Percentiles rank a stretch among this genome's conserved stretches.
Conservation (phyloP, 371 early-diverging fungal species). For the Capniomyces stellatus region DNA sequence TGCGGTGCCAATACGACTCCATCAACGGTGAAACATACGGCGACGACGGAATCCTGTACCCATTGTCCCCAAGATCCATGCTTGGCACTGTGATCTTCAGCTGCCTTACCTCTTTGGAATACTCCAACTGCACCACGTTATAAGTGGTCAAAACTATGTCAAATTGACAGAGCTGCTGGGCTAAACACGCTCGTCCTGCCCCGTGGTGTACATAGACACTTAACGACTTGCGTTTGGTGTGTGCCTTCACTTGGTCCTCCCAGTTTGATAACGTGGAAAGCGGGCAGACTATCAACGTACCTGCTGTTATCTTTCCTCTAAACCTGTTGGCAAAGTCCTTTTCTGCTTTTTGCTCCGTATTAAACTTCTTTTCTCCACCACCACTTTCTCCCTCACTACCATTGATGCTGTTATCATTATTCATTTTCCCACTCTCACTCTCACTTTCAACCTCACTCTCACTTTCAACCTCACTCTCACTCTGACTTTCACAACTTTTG, state of each 20-base stretch:
- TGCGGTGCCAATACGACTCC: slow-evolving; percentile 20
- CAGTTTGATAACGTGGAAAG: slow-evolving; percentile 34
- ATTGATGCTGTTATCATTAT: background rate
- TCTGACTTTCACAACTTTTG: no score
- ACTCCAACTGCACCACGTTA: slow-evolving; percentile 27
- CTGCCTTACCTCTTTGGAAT: slow-evolving; percentile 3
- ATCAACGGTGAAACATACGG: slow-evolving; percentile 33
- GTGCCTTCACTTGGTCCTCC: slow-evolving; percentile 27
- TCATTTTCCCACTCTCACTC: background rate
- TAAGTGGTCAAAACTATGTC: slow-evolving; percentile 36
- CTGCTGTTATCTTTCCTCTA: slow-evolving; percentile 20
- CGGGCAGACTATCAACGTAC: slow-evolving; percentile 35
- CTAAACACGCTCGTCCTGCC: slow-evolving; percentile 5
- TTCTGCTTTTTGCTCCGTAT: slow-evolving; percentile 15
- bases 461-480: no score
- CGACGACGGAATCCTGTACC: slow-evolving; percentile 19
- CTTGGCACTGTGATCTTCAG: slow-evolving; percentile 3
- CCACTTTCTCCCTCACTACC: background rate
- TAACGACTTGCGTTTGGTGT: slow-evolving; percentile 9
- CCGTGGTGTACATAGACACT: slow-evolving; percentile 28
- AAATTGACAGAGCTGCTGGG: slow-evolving; percentile 9
- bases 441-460: no score
- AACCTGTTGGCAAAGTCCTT: slow-evolving; percentile 12
- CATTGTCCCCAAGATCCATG: background rate
- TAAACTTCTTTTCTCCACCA: slow-evolving; percentile 4